Evolutionary conservation across 2,329 filamentous ascomycete genomes (phyloP).

Genomic region (Sphaerulina populicola): DNA sequence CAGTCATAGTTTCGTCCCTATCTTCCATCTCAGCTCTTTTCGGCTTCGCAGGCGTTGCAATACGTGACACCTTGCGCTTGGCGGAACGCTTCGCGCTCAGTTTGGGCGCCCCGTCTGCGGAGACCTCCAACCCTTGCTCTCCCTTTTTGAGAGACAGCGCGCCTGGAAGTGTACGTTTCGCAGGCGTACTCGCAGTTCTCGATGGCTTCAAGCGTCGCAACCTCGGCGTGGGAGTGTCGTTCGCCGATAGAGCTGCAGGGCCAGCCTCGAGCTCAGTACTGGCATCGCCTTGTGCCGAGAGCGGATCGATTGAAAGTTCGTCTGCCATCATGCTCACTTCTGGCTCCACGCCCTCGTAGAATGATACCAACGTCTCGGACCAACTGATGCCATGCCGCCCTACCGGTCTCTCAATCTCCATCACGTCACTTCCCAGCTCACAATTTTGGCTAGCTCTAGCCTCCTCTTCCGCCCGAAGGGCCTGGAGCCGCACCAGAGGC

Average conservation of each 20-base stretch:
- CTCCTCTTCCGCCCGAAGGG: conserved; percentile 30
- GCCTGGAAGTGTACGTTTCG: conserved; percentile 8
- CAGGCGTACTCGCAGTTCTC: conserved; percentile 20
- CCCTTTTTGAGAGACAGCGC: conserved; percentile 1
- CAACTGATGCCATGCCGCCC: conserved; percentile 35
- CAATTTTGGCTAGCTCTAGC: conserved; percentile 10
- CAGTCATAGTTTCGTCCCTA: neutral
- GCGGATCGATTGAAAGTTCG: conserved; percentile 14
- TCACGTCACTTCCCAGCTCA: conserved; percentile 4
- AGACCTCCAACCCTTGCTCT: conserved; percentile 1
- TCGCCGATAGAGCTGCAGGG: conserved; percentile 16
- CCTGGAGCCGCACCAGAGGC: conserved; percentile 38
- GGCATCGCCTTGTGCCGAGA: conserved; percentile 1
- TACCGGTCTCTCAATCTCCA: conserved; percentile 23
- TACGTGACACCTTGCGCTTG: conserved; percentile 27
- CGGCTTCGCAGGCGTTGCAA: conserved; percentile 32
- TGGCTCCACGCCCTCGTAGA: conserved; percentile 31
- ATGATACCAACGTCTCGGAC: conserved; percentile 42
- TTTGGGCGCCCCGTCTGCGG: neutral
- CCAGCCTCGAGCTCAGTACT: neutral
- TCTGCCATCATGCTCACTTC: conserved; percentile 21
- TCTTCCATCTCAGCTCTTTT: neutral
- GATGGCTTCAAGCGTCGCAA: conserved; percentile 23
- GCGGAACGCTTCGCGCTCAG: neutral
- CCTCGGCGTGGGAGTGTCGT: conserved; percentile 28